phyloP scores from a whole-genome alignment of 495 filamentous ascomycete species.

The Aspergillus affinis region DNA sequence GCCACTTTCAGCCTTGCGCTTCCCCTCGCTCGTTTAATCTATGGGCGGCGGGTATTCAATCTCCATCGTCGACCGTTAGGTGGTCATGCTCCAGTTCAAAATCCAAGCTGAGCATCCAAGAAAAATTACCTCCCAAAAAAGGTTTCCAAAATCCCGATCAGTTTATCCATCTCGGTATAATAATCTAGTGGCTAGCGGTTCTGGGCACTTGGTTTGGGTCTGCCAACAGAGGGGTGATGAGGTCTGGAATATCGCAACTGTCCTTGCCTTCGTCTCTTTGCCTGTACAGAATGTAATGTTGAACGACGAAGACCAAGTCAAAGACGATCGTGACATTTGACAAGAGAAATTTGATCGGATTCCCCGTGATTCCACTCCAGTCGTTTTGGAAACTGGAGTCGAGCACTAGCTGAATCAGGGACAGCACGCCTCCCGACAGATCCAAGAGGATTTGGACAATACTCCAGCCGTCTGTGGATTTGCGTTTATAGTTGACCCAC shows the following conservation, averaged over 20 bases:
- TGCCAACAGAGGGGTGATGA: constrained; percentile 32
- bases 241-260: constrained; percentile 15
- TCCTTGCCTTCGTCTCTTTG: constrained; percentile 17
- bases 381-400: constrained; percentile 82
- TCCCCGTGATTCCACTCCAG: constrained; percentile 88
- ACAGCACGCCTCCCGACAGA: constrained; percentile 76
- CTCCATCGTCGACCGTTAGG: not conserved
- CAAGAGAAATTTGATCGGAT: constrained; percentile 85
- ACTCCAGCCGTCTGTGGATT: constrained; percentile 84
- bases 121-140: constrained; percentile 1
- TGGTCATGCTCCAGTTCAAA: not conserved
- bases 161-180: not conserved
- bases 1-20: not conserved
- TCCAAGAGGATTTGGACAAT: constrained; percentile 87
- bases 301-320: constrained; percentile 78
- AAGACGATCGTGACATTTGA: constrained; percentile 84
- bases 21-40: not conserved
- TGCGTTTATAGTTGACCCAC: constrained; percentile 73
- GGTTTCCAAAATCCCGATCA: constrained; percentile 2
- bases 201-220: constrained; percentile 15
- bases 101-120: not conserved
- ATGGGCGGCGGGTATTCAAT: not conserved
- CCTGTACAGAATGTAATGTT: constrained; percentile 82
- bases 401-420: constrained; percentile 74
- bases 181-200: constrained; percentile 7